Evolutionary conservation across 208 protist genomes (phyloP), one percentile per base, ranked within the genome.

Genomic region (Wallacemonas collosoma): DNA sequence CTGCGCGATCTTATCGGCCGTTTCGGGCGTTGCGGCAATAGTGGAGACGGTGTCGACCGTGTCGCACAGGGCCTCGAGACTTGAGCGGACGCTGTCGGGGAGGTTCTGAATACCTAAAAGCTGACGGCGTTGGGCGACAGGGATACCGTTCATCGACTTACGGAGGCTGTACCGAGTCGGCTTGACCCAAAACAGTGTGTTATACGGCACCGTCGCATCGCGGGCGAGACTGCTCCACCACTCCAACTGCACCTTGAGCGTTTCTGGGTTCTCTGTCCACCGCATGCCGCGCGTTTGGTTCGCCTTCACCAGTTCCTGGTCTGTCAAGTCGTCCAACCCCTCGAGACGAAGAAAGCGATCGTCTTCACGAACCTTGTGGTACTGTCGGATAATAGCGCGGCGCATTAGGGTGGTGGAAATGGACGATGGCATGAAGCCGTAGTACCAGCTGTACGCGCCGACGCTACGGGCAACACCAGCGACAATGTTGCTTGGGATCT

Each of bases 101-200:
- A 97, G 76, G 77, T 93, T 89, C 64, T 95, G 88, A 79, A 97
- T 97, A 72, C 90, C 92, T 45, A 97, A 72, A 53, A 97, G 68
- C 77, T 97, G 88, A 26, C 87, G 88, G 63, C 92, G 89, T 68
- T 95, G 89, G 54, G 90, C 82, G 15, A 94, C 63, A 14, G 92
- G 92, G 41, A 97, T 63, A 48, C 82, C 81, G 68, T 89, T 93
- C 88, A 97, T 93, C 38, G 92, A 93, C 69, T 91, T 88, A 11
- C 80, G 85, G 44, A 97, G 82, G 73, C 85, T 90, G 80, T 92
- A 95, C 43, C 90, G 85, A 3, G 85, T 94, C 51, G 92, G 92
- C 76, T 94, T 95, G 36, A 97, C 81, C 90, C 89, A 97, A 77
- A 93, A 97, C 15, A 97, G 79, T 36, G 90, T 94, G 73, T 97